A percentile compares a stretch with the other conserved stretches of the same genome.
These are phyloP conservation scores for Monilinia laxa DNA, from an alignment of 2,329 filamentous ascomycete genomes.

Conservation along the genomic window DNA sequence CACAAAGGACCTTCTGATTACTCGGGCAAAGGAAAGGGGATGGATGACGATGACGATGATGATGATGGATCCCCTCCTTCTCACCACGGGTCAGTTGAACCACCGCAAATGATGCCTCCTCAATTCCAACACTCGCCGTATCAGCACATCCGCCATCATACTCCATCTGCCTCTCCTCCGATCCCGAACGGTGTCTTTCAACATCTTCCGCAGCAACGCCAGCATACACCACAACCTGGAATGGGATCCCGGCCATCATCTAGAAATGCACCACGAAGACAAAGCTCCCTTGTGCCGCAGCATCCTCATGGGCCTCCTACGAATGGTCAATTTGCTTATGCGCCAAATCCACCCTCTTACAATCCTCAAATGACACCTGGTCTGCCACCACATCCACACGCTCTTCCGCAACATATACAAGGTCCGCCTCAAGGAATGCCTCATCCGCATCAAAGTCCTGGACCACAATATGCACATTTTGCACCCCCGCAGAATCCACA, in stretches of 20 bases:
- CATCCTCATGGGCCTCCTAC: constrained; percentile 57
- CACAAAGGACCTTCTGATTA: constrained; percentile 96
- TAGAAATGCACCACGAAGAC: constrained; percentile 73
- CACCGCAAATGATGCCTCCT: constrained; percentile 64
- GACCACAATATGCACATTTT: constrained; percentile 47
- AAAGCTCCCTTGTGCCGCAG: constrained; percentile 69
- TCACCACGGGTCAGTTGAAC: constrained; percentile 44
- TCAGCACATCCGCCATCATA: constrained; percentile 77
- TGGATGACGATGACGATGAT: constrained; percentile 71
- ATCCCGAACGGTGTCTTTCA: constrained; percentile 56
- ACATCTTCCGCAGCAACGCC: constrained; percentile 53
- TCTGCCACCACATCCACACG: constrained; percentile 44
- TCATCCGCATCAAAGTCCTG: constrained; percentile 41
- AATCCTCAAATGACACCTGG: constrained; percentile 56
- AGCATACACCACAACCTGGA: constrained; percentile 79
- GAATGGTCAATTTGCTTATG: constrained; percentile 73
- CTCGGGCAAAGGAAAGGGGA: constrained; percentile 68
- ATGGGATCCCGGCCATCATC: constrained; percentile 75
- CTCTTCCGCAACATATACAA: constrained; percentile 38
- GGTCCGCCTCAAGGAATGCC: constrained; percentile 23
- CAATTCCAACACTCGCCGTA: constrained; percentile 72
- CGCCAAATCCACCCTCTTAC: constrained; percentile 84
- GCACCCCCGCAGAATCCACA: constrained; percentile 35
- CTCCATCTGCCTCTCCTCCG: constrained; percentile 84
- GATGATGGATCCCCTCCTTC: constrained; percentile 68